A percentile compares a stretch with the other conserved stretches of the same genome.
Conservation (phyloP, 495 filamentous ascomycete species). For the Penicillium manginii region DNA sequence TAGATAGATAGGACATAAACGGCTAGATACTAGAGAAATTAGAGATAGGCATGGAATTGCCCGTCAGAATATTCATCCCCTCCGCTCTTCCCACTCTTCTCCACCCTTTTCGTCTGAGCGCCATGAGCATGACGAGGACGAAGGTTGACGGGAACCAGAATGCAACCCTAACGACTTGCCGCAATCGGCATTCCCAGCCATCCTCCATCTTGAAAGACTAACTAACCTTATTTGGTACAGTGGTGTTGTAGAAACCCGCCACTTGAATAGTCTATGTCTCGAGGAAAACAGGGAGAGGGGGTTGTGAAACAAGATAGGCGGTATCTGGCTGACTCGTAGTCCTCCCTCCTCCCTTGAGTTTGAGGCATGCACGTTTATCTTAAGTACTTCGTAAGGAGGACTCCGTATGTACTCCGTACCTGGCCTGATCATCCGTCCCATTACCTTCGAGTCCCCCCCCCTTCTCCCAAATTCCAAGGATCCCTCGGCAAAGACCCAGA, state of each 20-base stretch:
- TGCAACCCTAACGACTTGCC: conserved; percentile 14
- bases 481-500: conserved; percentile 10
- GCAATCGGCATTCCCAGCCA: conserved; percentile 8
- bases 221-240: not conserved
- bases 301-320: not conserved
- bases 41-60: not conserved
- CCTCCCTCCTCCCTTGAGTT: not conserved
- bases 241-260: not conserved
- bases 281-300: not conserved
- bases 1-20: not conserved
- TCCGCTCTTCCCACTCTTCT: not conserved
- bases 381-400: not conserved
- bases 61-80: not conserved
- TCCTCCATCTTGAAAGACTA: not conserved
- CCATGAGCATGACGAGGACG: conserved; percentile 6
- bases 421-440: too few species aligned
- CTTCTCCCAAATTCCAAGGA: not conserved
- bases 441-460: too few species aligned
- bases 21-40: too few species aligned
- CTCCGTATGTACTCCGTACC: not conserved
- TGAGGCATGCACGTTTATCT: not conserved
- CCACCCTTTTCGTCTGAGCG: not conserved
- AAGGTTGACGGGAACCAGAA: not conserved
- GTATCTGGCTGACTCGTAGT: not conserved
- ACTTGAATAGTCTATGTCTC: not conserved